Evolutionary conservation across 257 asterid genomes (phyloP).

Genomic region (Coffea eugenioides): DNA sequence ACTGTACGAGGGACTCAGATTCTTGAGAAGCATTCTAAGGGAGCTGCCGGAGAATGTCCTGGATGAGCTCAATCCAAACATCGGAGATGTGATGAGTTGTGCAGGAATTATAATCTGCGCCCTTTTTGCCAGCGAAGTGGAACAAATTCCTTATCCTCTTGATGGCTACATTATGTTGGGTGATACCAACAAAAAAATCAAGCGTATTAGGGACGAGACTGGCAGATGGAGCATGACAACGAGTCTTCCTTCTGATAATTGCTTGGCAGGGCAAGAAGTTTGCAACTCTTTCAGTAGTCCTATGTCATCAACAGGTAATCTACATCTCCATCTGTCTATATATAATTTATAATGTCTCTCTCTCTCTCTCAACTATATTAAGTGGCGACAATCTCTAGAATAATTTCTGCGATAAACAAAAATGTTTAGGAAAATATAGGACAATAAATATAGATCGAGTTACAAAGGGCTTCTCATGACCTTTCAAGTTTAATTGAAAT

Average conservation of each 20-base stretch:
- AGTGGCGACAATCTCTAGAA: no score
- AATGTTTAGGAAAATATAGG: no score
- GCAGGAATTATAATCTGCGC: neutral
- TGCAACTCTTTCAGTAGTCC: neutral
- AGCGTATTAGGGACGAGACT: neutral
- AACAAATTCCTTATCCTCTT: neutral
- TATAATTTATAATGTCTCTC: no score
- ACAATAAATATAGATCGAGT: no score
- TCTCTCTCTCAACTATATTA: no score
- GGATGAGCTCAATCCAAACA: neutral
- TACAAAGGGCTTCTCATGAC: no score
- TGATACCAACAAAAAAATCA: neutral
- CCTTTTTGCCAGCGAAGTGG: neutral
- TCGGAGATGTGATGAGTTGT: neutral
- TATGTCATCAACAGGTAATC: neutral
- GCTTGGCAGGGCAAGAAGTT: neutral
- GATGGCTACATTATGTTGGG: neutral
- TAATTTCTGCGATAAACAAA: no score
- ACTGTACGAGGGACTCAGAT: neutral
- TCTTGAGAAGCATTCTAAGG: neutral
- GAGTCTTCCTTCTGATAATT: neutral
- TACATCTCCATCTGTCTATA: no score
- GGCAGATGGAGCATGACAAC: neutral
- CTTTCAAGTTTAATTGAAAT: no score
- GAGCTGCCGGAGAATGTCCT: neutral